Evolutionary conservation across 2,329 filamentous ascomycete genomes (phyloP), one percentile per base, ranked within the genome.

Genomic region (Sclerotinia subarctica): DNA sequence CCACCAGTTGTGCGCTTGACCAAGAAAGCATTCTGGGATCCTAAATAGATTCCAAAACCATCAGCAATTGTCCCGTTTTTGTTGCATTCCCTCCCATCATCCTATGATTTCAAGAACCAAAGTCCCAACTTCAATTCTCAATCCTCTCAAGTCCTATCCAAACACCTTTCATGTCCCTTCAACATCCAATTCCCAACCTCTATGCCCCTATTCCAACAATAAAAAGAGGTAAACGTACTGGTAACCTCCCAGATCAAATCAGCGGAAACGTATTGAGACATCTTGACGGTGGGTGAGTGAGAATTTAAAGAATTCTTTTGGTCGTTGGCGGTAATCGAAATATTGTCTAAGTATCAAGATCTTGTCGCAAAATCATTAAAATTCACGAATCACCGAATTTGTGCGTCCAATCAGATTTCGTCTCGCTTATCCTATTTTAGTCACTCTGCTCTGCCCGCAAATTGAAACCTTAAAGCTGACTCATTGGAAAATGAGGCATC

Each of bases 221-320:
- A 21, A 35, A 21, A 62, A 63, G 21, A 56, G 49, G 35, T 70
- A 62, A 70, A 93, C 93, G 82, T 89, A 97, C 94, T 92, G 86
- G 90, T 89, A 82, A 96, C 84, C 88, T 94, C 90, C 94, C 94
- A 98, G 86, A 97, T 84, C 78, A 97, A 87, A 84, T 97, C 94
- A 80, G 89, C 83, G 81, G 93, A 96, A 80, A 96, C 86, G 85
- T 93, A 92, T 78, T 84, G 87, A 78, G 76, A 73, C 77, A 78
- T 77, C 58, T 72, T 76, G 66, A 68, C 67, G 68, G 65, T 69
- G 68, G 68, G 57, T 49, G 64, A 38, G 24, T 32, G 65, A 57
- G 49, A 46, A 54, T 38, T 64, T 58, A 56, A 47, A 35, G 24
- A 44, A 64, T 46, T 54, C 52, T 64, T 64, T 57, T 57, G 62